A percentile compares a stretch with the other conserved stretches of the same genome.
These are phyloP conservation scores for Haematococcus lacustris DNA, from an alignment of 139 green algal species.

Conservation along the genomic window DNA sequence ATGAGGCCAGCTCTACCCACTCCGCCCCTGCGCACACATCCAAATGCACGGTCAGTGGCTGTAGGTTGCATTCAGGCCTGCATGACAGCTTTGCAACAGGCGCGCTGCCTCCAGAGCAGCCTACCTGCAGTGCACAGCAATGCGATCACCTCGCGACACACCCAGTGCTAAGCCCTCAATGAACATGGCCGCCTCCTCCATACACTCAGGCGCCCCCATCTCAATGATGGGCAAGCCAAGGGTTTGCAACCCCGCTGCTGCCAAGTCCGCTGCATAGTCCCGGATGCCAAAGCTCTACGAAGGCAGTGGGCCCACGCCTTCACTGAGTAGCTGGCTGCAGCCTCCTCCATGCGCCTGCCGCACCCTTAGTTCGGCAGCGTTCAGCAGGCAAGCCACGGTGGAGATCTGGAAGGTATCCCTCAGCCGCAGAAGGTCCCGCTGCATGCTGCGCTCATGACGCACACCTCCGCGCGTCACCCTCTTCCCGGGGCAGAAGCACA, in stretches of 20 bases:
- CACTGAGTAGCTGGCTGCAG: not conserved
- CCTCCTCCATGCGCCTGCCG: not conserved
- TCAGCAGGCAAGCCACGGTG: not conserved
- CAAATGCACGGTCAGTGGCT: not conserved
- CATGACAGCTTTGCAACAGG: not conserved
- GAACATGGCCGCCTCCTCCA: not conserved
- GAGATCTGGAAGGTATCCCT: not conserved
- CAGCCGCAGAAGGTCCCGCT: not conserved
- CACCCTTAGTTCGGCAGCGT: not conserved
- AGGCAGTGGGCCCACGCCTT: no score
- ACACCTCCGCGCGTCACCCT: not conserved
- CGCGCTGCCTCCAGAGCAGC: not conserved
- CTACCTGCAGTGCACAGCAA: not conserved
- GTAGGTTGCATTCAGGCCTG: not conserved
- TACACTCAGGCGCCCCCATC: not conserved
- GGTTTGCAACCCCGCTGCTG: not conserved
- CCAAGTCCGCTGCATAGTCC: not conserved
- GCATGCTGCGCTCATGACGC: not conserved
- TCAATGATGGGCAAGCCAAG: not conserved
- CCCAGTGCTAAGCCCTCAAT: not conserved
- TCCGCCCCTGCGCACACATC: not conserved
- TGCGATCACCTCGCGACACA: not conserved
- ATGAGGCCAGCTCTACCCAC: not conserved
- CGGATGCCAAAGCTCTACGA: not conserved
- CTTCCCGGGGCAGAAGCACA: slow-evolving; percentile 2